Conservation (phyloP, 148 eudicot genomes). For the Rheum nobile region DNA sequence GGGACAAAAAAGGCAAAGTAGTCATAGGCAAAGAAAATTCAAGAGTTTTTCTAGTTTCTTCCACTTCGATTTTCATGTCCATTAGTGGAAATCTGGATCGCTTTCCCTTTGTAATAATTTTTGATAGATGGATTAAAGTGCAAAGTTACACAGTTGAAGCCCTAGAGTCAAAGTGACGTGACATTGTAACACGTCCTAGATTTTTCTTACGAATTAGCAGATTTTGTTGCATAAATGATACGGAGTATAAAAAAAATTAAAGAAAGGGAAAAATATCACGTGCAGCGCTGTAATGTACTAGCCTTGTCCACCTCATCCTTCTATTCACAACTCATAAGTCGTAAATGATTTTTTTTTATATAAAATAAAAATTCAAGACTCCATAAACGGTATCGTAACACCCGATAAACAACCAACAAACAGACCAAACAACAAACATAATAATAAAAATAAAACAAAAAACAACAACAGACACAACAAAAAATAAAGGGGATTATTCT, state of each 20-base stretch:
- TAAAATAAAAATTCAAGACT: too few species aligned
- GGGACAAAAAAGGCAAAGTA: background rate
- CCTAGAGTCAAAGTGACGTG: background rate
- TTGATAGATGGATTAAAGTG: background rate
- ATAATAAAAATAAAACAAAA: too few species aligned
- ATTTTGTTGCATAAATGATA: background rate
- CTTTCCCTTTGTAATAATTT: background rate
- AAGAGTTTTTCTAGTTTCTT: background rate
- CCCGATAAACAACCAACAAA: too few species aligned
- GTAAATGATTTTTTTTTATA: background rate
- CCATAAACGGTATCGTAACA: too few species aligned
- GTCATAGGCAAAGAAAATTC: background rate
- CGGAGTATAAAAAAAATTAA: background rate
- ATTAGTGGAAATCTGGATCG: background rate
- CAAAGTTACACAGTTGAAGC: background rate
- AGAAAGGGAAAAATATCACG: background rate
- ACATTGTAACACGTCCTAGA: background rate
- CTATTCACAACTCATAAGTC: background rate
- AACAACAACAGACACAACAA: too few species aligned
- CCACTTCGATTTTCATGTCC: background rate
- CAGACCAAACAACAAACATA: too few species aligned
- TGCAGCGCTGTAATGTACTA: slow-evolving; percentile 1
- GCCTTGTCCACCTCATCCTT: background rate
- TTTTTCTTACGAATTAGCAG: background rate
- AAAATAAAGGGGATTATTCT: too few species aligned